Evolutionary conservation across 306 rosid genomes (phyloP).

Genomic region (Lathyrus aphaca): DNA sequence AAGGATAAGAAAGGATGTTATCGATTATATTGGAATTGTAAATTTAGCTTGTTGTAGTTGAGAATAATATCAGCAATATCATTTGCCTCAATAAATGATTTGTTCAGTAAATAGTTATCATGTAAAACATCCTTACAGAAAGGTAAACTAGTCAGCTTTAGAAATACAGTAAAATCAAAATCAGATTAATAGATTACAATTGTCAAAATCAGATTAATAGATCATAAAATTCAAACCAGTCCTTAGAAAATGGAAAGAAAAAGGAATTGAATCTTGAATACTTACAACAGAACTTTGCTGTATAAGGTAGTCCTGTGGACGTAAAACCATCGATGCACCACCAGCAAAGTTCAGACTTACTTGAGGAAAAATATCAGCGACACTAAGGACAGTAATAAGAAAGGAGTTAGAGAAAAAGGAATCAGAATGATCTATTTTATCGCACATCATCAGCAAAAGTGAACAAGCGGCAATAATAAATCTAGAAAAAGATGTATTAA

Average conservation of each 20-base stretch:
- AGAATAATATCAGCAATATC: conserved; percentile 16
- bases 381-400: conserved; percentile 50
- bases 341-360: conserved; percentile 91
- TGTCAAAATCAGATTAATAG: conserved; percentile 15
- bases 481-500: background rate
- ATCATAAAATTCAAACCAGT: conserved; percentile 14
- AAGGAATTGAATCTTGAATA: conserved; percentile 33
- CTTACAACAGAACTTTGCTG: conserved; percentile 85
- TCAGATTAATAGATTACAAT: conserved; percentile 20
- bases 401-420: conserved; percentile 30
- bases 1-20: conserved; percentile 28
- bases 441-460: conserved; percentile 16
- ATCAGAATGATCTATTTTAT: conserved; percentile 29
- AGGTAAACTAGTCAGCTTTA: conserved; percentile 25
- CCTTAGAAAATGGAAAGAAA: conserved; percentile 4
- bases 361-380: conserved; percentile 79
- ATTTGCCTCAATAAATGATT: conserved; percentile 6
- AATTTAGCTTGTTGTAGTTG: conserved; percentile 7
- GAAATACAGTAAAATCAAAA: conserved; percentile 22
- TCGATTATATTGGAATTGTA: conserved; percentile 14
- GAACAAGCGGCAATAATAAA: background rate
- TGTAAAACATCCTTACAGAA: conserved; percentile 17
- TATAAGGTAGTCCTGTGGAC: conserved; percentile 91
- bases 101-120: conserved; percentile 8
- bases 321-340: conserved; percentile 70